Evolutionary conservation across 306 rosid species (phyloP), one percentile per base, ranked within the genome.

Genomic region (Citrullus mucosospermus): DNA sequence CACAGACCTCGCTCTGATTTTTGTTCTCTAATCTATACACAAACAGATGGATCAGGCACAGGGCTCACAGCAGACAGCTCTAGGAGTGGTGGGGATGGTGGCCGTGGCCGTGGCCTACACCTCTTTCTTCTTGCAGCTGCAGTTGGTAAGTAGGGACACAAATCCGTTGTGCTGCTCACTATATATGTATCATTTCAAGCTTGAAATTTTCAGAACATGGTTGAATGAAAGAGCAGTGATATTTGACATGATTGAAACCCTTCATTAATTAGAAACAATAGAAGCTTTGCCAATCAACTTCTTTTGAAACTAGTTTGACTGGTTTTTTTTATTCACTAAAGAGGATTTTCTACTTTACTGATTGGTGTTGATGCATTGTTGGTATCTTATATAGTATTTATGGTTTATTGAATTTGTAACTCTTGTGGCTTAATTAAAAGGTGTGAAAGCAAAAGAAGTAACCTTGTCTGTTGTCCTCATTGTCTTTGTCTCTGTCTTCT

Each of bases 1-100:
- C 38, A 48, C 46, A 38, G 20, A 78, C 68, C 80, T 74, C 79
- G 36, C 88, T 80, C 54, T 85, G 76, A n/a, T 53, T 74, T 32
- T 53, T 17, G 62, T 32, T 74, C 43, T 72, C 28, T 50, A 48
- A 72, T 14, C 77, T 70, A 48, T 72, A 51, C 44, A n/a, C 44
- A 36, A 53, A 74, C 58, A 30, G 62, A 34, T 32, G 48, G 62
- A 53, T 74, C 78, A 32, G 62, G n/a, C 38, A 44, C 76, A 44
- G 20, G 38, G 10, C 11, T 69, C 20, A 25, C 39, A 46, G 58
- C 57, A 46, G 76, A 46, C 58, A 70, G 58, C 76, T 70, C 76
- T 43, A 25, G 76, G 58, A 14, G 57, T 50, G 77, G 59, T 71
- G 77, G 77, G 77, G 77, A 71, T 71, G 59, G 77, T 25, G 59